Conservation (phyloP, 2,329 filamentous ascomycete genomes). For the Elsinoe fawcettii region DNA sequence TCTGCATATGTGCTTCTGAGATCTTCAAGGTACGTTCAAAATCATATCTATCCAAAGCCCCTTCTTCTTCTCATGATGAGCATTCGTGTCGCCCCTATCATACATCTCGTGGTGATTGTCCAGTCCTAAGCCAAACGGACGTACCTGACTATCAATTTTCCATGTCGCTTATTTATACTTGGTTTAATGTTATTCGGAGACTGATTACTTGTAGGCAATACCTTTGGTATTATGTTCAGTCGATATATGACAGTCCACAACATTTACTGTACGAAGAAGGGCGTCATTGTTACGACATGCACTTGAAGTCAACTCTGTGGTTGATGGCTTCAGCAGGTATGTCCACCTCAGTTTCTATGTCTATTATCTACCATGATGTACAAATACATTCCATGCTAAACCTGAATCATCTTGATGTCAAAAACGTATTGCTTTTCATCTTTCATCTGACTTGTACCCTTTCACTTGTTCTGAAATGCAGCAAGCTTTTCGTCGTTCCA, state of each 20-base stretch:
- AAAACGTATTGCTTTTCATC: conserved; percentile 70
- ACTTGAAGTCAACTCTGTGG: no score
- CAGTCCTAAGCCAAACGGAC: conserved; percentile 56
- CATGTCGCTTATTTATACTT: conserved; percentile 13
- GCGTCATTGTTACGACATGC: no score
- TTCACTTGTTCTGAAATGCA: conserved; percentile 42
- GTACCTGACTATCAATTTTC: conserved; percentile 19
- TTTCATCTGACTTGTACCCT: conserved; percentile 58
- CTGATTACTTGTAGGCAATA: no score
- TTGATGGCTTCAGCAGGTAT: not conserved
- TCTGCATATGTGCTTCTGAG: not conserved
- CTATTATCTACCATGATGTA: conserved; percentile 52
- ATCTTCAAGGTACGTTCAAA: conserved; percentile 12
- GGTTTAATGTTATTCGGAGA: not conserved
- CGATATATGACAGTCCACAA: no score
- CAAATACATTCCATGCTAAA: conserved; percentile 69
- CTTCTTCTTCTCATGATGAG: conserved; percentile 41
- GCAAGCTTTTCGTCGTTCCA: conserved; percentile 49
- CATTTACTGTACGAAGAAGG: no score
- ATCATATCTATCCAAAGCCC: not conserved
- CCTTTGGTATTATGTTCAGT: no score
- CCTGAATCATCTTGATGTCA: conserved; percentile 62
- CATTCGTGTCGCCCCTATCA: conserved; percentile 55
- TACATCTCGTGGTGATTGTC: conserved; percentile 52
- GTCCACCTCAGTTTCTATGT: not conserved